Evolutionary conservation across 495 filamentous ascomycete species (phyloP).

Genomic region (Talaromyces adpressus): DNA sequence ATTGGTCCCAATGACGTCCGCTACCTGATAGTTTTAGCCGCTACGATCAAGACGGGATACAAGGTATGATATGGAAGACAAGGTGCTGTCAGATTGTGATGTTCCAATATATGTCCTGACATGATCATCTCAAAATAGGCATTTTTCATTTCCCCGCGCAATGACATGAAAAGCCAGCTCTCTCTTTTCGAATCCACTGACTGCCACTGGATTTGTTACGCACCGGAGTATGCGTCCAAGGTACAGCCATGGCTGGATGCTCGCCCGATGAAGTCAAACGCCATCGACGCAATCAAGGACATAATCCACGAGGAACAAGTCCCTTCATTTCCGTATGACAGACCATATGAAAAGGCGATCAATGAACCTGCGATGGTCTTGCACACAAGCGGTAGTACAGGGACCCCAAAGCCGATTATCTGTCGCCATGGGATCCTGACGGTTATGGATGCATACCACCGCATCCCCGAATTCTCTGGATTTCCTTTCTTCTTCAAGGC

Average conservation of each 20-base stretch:
- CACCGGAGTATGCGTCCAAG: constrained; percentile 2
- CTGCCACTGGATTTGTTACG: constrained; percentile 26
- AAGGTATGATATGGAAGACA: not conserved
- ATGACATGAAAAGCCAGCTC: constrained; percentile 29
- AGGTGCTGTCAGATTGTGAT: not conserved
- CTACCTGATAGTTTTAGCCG: constrained; percentile 30
- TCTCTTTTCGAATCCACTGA: constrained; percentile 25
- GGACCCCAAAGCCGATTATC: constrained; percentile 34
- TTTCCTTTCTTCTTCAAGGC: not conserved
- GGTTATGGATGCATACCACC: not conserved
- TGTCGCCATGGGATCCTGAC: not conserved
- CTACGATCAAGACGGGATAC: constrained; percentile 22
- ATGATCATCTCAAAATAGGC: constrained; percentile 13
- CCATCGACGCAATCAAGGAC: not conserved
- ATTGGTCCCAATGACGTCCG: constrained; percentile 29
- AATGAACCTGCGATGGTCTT: constrained; percentile 24
- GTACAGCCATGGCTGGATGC: constrained; percentile 14
- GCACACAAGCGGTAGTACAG: constrained; percentile 41
- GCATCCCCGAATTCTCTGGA: not conserved
- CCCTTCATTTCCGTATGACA: not conserved
- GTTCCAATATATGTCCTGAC: not conserved
- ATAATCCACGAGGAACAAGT: not conserved
- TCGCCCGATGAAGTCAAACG: not conserved
- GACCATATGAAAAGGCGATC: constrained; percentile 16
- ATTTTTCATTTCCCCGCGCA: constrained; percentile 31